Conservation (phyloP, 352 stramenopile genomes). For the Pythium aphanidermatum region DNA sequence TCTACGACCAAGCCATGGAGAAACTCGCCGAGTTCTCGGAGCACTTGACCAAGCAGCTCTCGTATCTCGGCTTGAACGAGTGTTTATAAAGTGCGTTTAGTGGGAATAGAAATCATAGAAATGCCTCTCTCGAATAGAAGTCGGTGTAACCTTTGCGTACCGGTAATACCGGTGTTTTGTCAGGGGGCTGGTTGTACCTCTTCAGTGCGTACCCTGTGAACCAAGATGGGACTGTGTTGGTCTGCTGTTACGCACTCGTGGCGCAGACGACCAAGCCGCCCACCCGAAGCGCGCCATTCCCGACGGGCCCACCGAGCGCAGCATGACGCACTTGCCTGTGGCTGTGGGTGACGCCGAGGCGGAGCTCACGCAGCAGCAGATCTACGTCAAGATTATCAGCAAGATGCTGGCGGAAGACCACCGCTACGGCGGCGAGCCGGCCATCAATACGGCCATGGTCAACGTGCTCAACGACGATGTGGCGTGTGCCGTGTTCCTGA, state of each 20-base stretch:
- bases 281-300: background rate
- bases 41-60: slow-evolving; percentile 39
- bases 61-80: slow-evolving; percentile 3
- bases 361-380: slow-evolving; percentile 26
- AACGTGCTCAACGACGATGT: slow-evolving; percentile 57
- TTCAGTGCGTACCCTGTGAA: slow-evolving; percentile 1
- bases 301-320: background rate
- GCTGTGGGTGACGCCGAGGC: slow-evolving; percentile 8
- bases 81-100: slow-evolving; percentile 1
- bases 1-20: slow-evolving; percentile 31
- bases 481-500: slow-evolving; percentile 47
- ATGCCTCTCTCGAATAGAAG: no score
- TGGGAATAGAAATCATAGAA: no score
- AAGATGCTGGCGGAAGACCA: slow-evolving; percentile 49
- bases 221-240: background rate
- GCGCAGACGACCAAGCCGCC: background rate
- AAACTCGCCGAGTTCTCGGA: slow-evolving; percentile 42
- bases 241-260: background rate
- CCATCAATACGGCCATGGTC: slow-evolving; percentile 48
- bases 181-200: no score
- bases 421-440: slow-evolving; percentile 9
- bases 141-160: no score
- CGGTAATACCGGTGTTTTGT: no score
- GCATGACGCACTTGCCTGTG: slow-evolving; percentile 12
- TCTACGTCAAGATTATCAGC: slow-evolving; percentile 25